phyloP scores from a whole-genome alignment of 371 early-diverging fungal genomes.

The Blakeslea trispora region DNA sequence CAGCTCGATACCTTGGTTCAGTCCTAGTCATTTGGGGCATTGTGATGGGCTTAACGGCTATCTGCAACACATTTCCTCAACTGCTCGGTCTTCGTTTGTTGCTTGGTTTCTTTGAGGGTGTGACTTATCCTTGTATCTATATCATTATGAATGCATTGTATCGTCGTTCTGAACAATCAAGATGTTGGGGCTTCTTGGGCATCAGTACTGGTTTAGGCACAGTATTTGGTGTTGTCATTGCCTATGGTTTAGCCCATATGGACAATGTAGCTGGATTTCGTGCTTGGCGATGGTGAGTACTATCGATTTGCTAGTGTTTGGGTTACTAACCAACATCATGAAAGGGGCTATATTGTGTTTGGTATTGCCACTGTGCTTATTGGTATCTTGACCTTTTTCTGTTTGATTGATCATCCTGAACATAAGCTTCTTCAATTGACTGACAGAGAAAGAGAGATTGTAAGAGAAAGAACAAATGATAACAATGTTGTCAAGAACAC shows the following conservation, averaged over 20 bases:
- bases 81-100: slow-evolving; percentile 29
- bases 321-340: no score
- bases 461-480: slow-evolving; percentile 41
- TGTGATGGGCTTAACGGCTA: slow-evolving; percentile 26
- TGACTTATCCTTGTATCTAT: slow-evolving; percentile 32
- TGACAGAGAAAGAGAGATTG: slow-evolving; percentile 35
- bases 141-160: slow-evolving; percentile 33
- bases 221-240: slow-evolving; percentile 29
- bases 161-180: slow-evolving; percentile 37
- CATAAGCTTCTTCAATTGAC: slow-evolving; percentile 27
- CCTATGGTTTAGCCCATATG: slow-evolving; percentile 32
- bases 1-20: slow-evolving; percentile 32
- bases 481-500: slow-evolving; percentile 38
- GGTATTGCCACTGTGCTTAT: slow-evolving; percentile 34
- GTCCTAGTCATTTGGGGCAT: slow-evolving; percentile 37
- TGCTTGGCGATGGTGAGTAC: slow-evolving; percentile 32
- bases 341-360: slow-evolving; percentile 41
- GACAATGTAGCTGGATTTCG: slow-evolving; percentile 14
- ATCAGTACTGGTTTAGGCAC: slow-evolving; percentile 30
- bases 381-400: slow-evolving; percentile 33
- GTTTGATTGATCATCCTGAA: slow-evolving; percentile 32
- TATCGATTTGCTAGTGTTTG: no score
- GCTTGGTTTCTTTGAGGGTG: slow-evolving; percentile 42
- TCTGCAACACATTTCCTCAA: slow-evolving; percentile 30
- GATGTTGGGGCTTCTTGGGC: slow-evolving; percentile 24